Conservation (phyloP, 2,329 filamentous ascomycete genomes). For the Pseudocercospora fijiensis region DNA sequence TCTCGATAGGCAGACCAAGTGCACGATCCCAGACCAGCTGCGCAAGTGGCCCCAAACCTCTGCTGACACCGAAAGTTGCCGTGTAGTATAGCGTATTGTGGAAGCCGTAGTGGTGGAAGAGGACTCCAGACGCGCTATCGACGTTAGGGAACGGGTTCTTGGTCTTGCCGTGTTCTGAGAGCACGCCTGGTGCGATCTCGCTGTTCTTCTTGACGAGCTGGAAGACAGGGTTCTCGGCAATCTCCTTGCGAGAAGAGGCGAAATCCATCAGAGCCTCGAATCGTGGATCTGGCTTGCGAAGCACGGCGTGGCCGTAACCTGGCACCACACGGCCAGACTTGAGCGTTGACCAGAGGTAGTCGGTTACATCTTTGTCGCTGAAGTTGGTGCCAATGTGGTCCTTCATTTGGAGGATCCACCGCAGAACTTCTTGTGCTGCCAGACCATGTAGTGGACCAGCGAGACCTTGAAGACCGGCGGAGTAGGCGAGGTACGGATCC, state of each 20-base stretch:
- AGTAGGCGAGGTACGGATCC: conserved; percentile 94
- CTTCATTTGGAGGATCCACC: conserved; percentile 97
- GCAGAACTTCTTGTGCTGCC: conserved; percentile 92
- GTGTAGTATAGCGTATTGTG: conserved; percentile 95
- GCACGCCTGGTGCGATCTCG: conserved; percentile 82
- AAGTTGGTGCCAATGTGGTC: conserved; percentile 75
- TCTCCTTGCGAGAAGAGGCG: conserved; percentile 78
- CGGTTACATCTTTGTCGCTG: conserved; percentile 75
- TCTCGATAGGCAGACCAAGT: conserved; percentile 90
- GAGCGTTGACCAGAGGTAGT: conserved; percentile 89
- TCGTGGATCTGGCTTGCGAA: conserved; percentile 93
- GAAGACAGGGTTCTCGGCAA: conserved; percentile 85
- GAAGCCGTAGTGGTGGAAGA: conserved; percentile 99
- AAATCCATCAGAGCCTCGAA: conserved; percentile 98
- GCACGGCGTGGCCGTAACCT: conserved; percentile 91
- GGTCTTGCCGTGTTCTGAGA: conserved; percentile 87
- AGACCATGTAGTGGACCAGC: conserved; percentile 92
- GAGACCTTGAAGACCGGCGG: conserved; percentile 89
- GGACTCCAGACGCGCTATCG: conserved; percentile 85
- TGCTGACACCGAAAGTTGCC: conserved; percentile 67
- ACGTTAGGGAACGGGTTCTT: conserved; percentile 82
- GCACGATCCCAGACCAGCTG: conserved; percentile 97
- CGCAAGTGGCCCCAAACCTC: conserved; percentile 79
- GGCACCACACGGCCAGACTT: conserved; percentile 93
- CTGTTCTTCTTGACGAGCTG: conserved; percentile 91